These are phyloP conservation scores for Trichoderma reesei DNA, from an alignment of 495 filamentous ascomycete genomes.

Conservation along the genomic window DNA sequence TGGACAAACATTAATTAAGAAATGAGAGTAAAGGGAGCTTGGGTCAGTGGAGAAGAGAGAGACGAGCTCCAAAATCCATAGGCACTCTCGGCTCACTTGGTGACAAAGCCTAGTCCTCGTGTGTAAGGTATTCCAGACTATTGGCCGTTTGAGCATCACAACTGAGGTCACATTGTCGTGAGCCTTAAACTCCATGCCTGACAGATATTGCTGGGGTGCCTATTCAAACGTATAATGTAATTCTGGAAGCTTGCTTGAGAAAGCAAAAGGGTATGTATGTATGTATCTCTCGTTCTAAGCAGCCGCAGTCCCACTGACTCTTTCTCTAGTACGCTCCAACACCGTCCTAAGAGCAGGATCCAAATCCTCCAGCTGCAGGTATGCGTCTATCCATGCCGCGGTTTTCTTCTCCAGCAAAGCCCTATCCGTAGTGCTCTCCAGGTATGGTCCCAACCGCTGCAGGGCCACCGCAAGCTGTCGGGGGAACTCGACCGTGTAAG, in stretches of 20 bases:
- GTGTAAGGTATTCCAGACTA: no score
- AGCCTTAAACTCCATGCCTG: no score
- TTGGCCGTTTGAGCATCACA: no score
- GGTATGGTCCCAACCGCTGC: constrained; percentile 41
- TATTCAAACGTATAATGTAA: no score
- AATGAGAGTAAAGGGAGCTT: neutral
- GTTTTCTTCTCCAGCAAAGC: constrained; percentile 44
- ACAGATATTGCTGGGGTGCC: no score
- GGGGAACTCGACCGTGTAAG: constrained; percentile 62
- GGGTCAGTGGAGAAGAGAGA: neutral
- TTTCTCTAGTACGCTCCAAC: constrained; percentile 43
- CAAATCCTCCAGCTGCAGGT: constrained; percentile 47
- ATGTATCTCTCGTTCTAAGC: neutral
- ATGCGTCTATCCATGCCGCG: constrained; percentile 46
- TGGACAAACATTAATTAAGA: neutral
- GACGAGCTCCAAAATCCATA: neutral
- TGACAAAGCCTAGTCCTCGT: neutral
- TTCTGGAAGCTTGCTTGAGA: no score
- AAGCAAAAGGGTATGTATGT: no score
- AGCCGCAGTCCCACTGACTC: constrained; percentile 14
- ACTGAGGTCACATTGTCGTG: no score
- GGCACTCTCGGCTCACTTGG: neutral
- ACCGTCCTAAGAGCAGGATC: constrained; percentile 60
- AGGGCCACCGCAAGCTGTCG: constrained; percentile 55
- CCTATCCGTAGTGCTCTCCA: constrained; percentile 33